Conservation (phyloP, 495 filamentous ascomycete genomes). For the Oidiodendron maius region DNA sequence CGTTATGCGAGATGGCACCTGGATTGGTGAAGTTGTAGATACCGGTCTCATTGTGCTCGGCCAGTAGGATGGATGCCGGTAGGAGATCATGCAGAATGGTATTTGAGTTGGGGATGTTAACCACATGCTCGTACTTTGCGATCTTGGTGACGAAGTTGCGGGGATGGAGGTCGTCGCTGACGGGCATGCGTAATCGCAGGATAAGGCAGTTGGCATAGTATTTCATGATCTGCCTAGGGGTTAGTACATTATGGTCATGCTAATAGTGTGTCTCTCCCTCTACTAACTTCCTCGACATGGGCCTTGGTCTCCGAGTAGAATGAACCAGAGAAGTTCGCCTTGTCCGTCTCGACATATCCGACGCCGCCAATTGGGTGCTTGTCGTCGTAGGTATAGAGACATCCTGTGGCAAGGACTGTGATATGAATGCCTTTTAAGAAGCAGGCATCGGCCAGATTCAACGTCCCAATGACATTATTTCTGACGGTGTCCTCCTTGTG, state of each 20-base stretch:
- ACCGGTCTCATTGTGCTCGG: constrained; percentile 54
- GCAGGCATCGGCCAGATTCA: constrained; percentile 58
- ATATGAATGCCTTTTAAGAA: constrained; percentile 49
- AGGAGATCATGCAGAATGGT: constrained; percentile 59
- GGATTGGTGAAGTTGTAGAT: constrained; percentile 67
- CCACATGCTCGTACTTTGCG: constrained; percentile 54
- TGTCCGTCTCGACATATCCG: constrained; percentile 56
- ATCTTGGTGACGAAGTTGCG: constrained; percentile 68
- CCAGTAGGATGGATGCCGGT: constrained; percentile 51
- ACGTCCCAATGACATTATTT: constrained; percentile 56
- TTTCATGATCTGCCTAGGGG: constrained; percentile 44
- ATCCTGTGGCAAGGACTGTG: constrained; percentile 61
- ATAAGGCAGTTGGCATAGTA: constrained; percentile 53
- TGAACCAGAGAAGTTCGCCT: constrained; percentile 56
- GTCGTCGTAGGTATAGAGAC: constrained; percentile 56
- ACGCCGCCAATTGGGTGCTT: constrained; percentile 51
- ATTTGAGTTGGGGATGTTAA: constrained; percentile 63
- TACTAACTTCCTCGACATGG: constrained; percentile 52
- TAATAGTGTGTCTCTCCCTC: not conserved
- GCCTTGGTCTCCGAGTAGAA: constrained; percentile 64
- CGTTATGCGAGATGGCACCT: constrained; percentile 62
- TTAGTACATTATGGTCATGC: constrained; percentile 5
- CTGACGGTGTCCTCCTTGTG: constrained; percentile 58
- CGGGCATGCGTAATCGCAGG: constrained; percentile 62
- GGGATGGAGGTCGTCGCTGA: constrained; percentile 58